Conservation (phyloP, 768 basidiomycete genomes). For the Leccinellum albellum region DNA sequence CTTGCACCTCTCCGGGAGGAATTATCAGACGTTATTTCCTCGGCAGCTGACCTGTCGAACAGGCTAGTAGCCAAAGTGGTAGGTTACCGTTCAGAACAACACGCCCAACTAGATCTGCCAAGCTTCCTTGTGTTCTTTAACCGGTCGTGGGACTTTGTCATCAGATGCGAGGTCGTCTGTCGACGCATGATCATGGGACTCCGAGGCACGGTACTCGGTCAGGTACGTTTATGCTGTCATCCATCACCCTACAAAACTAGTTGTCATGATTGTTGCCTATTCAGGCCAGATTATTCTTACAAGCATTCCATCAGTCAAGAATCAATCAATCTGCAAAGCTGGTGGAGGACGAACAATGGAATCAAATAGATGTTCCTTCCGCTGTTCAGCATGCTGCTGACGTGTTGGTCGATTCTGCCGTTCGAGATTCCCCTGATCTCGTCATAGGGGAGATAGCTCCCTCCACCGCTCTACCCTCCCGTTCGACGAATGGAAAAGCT, state of each 20-base stretch:
- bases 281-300: slow-evolving; percentile 84
- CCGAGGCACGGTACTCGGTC: slow-evolving; percentile 78
- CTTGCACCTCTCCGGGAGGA: slow-evolving; percentile 57
- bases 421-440: slow-evolving; percentile 75
- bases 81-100: slow-evolving; percentile 70
- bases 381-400: slow-evolving; percentile 68
- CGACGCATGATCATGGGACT: slow-evolving; percentile 91
- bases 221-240: slow-evolving; percentile 45
- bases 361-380: slow-evolving; percentile 62
- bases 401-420: slow-evolving; percentile 74
- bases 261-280: slow-evolving; percentile 2
- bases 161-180: slow-evolving; percentile 81
- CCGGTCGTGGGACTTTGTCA: slow-evolving; percentile 85
- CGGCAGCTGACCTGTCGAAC: slow-evolving; percentile 83
- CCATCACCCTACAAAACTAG: background rate
- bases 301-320: slow-evolving; percentile 77
- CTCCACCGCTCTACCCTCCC: background rate
- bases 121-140: slow-evolving; percentile 83
- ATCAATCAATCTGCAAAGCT: slow-evolving; percentile 79
- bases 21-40: slow-evolving; percentile 69
- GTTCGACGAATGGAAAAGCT: slow-evolving; percentile 7
- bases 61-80: slow-evolving; percentile 78
- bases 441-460: slow-evolving; percentile 29
- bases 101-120: slow-evolving; percentile 64
- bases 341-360: slow-evolving; percentile 97